Evolutionary conservation across 176 grass and related monocot species (phyloP), one percentile per base, ranked within the genome.

Genomic region (Microstegium vimineum): DNA sequence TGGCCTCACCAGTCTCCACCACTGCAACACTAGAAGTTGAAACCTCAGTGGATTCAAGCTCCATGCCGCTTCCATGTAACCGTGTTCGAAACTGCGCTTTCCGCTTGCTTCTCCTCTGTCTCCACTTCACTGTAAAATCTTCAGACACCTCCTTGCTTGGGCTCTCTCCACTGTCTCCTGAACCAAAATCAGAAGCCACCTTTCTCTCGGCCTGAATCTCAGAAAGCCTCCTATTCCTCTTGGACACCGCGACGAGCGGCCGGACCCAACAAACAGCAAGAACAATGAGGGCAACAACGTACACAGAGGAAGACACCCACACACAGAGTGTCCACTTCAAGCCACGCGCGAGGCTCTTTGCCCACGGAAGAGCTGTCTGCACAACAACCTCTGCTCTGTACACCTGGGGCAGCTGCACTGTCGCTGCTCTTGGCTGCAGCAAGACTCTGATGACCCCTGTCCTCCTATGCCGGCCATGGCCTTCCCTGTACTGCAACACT

Each of bases 321-420:
- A 89, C 77, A 1, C 33, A 85, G 4, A 85, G 12, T 77, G 82
- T 89, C 77, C 83, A 89, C 51, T 72, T 85, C 56, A 81, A 66
- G 1, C 72, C 22, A 7, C 35, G 78, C 2, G 28, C 43, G 14
- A 89, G 22, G 8, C 66, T 57, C 42, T 89, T 89, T 1, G 37
- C 41, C 77, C 77, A 89, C 11, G 65, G 78, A 42, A 82, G 87
- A 15, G 56, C 33, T 0, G 82, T 85, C 82, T 77, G 87, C 54
- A 81, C 71, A 27, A 81, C 8, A 4, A 85, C 20, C 54, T 85
- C 87, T 18, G 82, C 77, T 43, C 2, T 36, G 72, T 81, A 85
- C 33, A 85, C 72, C 56, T 89, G 87, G 1, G 82, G 87, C 52
- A 89, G 42, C 10, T 81, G 18, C 41, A 85, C 13, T 2, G 71